Conservation (phyloP, 768 basidiomycete genomes). For the Grammothele lineata region DNA sequence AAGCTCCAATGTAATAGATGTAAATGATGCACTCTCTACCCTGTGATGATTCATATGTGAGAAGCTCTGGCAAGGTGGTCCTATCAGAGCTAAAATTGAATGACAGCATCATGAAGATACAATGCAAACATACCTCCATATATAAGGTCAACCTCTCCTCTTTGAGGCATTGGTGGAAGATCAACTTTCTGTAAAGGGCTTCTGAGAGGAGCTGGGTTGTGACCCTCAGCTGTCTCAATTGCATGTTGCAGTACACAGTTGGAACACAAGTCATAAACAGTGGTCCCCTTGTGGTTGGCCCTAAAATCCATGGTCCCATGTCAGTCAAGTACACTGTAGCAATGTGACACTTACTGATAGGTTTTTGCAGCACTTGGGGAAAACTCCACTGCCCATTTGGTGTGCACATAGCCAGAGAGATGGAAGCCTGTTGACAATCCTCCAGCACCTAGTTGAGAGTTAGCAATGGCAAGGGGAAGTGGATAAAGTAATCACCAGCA, state of each 20-base stretch:
- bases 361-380: constrained; percentile 60
- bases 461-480: no score
- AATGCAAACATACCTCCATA: constrained; percentile 48
- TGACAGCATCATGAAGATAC: not conserved
- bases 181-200: constrained; percentile 17
- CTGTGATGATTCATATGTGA: constrained; percentile 59
- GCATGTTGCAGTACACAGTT: constrained; percentile 58
- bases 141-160: constrained; percentile 64
- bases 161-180: constrained; percentile 48
- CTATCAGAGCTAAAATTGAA: constrained; percentile 28
- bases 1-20: not conserved
- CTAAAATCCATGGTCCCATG: constrained; percentile 30
- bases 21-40: constrained; percentile 31
- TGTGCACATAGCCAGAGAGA: constrained; percentile 56
- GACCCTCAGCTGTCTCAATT: constrained; percentile 42
- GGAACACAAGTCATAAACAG: constrained; percentile 62
- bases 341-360: constrained; percentile 42
- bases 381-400: constrained; percentile 67
- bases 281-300: constrained; percentile 53
- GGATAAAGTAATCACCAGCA: constrained; percentile 39
- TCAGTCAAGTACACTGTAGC: not conserved
- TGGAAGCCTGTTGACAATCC: constrained; percentile 68
- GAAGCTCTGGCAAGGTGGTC: constrained; percentile 76
- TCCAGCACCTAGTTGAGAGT: constrained; percentile 54
- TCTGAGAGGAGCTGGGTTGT: constrained; percentile 33